phyloP scores from a whole-genome alignment of 768 basidiomycete genomes.

The Mycena alexandri region DNA sequence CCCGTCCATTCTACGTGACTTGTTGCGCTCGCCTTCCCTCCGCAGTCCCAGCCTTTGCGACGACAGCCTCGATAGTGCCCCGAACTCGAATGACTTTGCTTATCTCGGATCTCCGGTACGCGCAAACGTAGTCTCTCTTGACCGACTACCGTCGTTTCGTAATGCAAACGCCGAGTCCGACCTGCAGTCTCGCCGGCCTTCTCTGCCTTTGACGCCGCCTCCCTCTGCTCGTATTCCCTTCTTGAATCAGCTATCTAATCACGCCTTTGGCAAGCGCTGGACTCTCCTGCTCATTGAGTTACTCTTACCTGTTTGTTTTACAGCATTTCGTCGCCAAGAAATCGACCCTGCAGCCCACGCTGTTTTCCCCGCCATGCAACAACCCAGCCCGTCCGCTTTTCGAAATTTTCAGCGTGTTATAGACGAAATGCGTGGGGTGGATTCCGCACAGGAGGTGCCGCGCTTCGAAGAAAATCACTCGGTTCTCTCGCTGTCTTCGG shows the following conservation, averaged over 20 bases:
- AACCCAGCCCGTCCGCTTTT: conserved; percentile 28
- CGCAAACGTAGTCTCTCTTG: not conserved
- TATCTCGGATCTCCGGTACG: not conserved
- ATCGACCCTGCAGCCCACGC: not conserved
- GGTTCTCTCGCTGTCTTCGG: conserved; percentile 12
- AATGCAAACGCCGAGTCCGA: not conserved
- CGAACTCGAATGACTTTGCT: not conserved
- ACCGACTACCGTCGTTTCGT: not conserved
- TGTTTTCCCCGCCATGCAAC: not conserved
- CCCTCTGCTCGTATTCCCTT: conserved; percentile 34
- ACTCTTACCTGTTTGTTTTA: not conserved
- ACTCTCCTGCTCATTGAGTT: not conserved
- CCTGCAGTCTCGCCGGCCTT: conserved; percentile 16
- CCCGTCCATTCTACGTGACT: conserved; percentile 36
- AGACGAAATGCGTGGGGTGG: conserved; percentile 37
- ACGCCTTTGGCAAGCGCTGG: conserved; percentile 17
- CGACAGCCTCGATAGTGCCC: conserved; percentile 29
- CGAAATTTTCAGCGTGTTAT: conserved; percentile 39
- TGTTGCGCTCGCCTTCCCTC: conserved; percentile 41
- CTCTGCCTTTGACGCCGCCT: conserved; percentile 41
- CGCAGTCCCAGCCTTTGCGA: conserved; percentile 34
- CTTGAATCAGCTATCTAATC: conserved; percentile 24
- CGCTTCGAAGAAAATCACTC: conserved; percentile 2
- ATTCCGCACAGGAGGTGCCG: not conserved
- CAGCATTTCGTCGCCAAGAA: conserved; percentile 1